Evolutionary conservation across 257 asterid genomes (phyloP), one percentile per base, ranked within the genome.

Genomic region (Primulina huaijiensis): DNA sequence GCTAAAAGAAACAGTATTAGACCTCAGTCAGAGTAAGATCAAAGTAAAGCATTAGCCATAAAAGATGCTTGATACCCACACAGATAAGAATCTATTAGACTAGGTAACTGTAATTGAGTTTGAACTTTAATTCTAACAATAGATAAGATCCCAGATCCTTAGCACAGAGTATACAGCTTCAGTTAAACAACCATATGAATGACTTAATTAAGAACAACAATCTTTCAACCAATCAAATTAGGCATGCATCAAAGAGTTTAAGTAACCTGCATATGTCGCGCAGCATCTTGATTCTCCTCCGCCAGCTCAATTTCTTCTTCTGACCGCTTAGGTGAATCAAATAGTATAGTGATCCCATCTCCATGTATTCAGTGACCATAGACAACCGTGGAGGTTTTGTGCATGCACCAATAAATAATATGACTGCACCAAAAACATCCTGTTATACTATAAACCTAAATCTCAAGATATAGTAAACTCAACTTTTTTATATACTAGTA

Each of bases 231-330:
- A 55, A 67, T 65, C 20, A 63, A 35, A 69, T 52, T 30, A 12
- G 29, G 66, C 33, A 68, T 37, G 31, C 30, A 64, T 20, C 6
- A 56, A 58, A 62, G 64, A 12, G 74, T 60, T 33, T 19, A 73
- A 76, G 86, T 70, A 72, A 94, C 99, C 99, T 89, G 99, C 99
- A 91, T 75, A 94, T 89, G 83, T 94, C 99, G 43, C 99, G 95
- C 67, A 94, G 84, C 96, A 94, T 94, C 84, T 86, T 90, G 77
- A 94, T 86, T 79, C 77, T 89, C 81, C 90, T 84, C 76, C 97
- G 89, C 97, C 97, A 89, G 83, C 80, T 89, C 52, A 89, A 82
- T 81, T 80, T 88, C 87, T 89, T 91, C 84, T 91, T 94, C 82
- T 89, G 97, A 74, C 97, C 97, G 71, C 99, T 91, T 65, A 83